Evolutionary conservation across 768 basidiomycete genomes (phyloP).

Genomic region (Nevesoporus exiguus): DNA sequence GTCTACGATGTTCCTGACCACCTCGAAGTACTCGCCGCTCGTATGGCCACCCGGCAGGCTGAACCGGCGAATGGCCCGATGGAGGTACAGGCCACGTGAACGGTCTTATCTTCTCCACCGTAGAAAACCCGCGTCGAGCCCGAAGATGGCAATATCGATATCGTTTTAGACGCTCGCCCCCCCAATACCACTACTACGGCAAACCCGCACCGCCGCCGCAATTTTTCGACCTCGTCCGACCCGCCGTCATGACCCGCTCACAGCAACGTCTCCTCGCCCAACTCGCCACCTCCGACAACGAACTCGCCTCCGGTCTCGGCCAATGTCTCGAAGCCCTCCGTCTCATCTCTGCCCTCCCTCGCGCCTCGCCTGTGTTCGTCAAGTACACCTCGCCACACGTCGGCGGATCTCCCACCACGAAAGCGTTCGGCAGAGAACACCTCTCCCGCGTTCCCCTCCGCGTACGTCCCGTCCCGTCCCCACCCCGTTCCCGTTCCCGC

Average conservation of each 20-base stretch:
- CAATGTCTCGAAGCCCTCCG: slow-evolving; percentile 34
- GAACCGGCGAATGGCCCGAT: too few species aligned
- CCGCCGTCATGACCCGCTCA: slow-evolving; percentile 20
- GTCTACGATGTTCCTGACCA: too few species aligned
- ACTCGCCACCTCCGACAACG: slow-evolving; percentile 31
- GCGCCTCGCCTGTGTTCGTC: slow-evolving; percentile 28
- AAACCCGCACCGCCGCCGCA: slow-evolving; percentile 1
- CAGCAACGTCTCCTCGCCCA: slow-evolving; percentile 31
- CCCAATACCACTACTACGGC: too few species aligned
- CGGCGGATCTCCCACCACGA: slow-evolving; percentile 15
- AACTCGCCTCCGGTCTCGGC: slow-evolving; percentile 31
- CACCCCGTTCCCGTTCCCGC: not conserved
- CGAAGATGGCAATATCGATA: not conserved
- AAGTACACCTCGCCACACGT: slow-evolving; percentile 24
- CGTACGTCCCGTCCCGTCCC: slow-evolving; percentile 10
- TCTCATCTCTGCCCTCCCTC: slow-evolving; percentile 29
- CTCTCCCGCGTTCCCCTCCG: slow-evolving; percentile 33
- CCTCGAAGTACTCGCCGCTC: too few species aligned
- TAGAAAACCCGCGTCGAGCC: not conserved
- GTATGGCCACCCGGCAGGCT: too few species aligned
- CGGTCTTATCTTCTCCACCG: not conserved
- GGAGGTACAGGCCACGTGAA: not conserved
- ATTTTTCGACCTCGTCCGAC: not conserved
- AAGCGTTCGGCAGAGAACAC: slow-evolving; percentile 31
- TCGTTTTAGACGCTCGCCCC: slow-evolving; percentile 7